A percentile compares a stretch with the other conserved stretches of the same genome.
These are phyloP conservation scores for Pestalotiopsis sp. DNA, from an alignment of 2,329 filamentous ascomycete genomes.

Conservation along the genomic window DNA sequence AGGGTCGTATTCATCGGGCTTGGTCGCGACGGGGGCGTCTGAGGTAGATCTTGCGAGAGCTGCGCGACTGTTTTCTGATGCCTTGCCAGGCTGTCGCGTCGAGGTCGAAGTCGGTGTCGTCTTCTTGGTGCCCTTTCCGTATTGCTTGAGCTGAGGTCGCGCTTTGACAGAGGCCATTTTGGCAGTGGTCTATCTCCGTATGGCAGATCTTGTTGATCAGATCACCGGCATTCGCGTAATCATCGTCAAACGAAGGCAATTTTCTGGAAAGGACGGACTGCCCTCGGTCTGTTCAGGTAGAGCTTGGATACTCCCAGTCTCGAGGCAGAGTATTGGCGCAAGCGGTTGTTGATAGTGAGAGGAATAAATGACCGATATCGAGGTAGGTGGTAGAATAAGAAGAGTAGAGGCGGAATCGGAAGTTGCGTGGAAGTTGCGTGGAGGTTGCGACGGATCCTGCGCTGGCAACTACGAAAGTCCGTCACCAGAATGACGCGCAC, in stretches of 20 bases:
- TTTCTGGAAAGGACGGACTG: neutral
- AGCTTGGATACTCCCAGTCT: neutral
- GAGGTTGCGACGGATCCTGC: neutral
- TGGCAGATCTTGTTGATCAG: neutral
- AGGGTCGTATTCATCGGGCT: neutral
- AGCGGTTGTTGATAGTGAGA: neutral
- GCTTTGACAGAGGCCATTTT: slow-evolving; percentile 25
- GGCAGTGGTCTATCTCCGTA: neutral
- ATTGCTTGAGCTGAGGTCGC: slow-evolving; percentile 23
- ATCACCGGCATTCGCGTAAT: neutral
- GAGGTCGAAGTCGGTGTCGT: neutral
- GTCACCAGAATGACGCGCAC: neutral
- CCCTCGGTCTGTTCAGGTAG: neutral
- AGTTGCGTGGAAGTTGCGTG: neutral
- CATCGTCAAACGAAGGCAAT: neutral
- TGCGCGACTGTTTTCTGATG: neutral
- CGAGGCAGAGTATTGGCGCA: neutral
- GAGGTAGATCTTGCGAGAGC: neutral
- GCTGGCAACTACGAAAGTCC: neutral
- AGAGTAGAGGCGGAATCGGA: neutral
- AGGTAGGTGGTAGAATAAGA: neutral
- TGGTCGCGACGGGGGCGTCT: neutral
- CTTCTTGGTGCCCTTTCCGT: slow-evolving; percentile 24
- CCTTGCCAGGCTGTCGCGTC: neutral
- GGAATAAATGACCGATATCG: neutral